Base-by-base conservation (phyloP, 129 eudicot species). In the sunflower (Helianthus annuus) region DNA sequence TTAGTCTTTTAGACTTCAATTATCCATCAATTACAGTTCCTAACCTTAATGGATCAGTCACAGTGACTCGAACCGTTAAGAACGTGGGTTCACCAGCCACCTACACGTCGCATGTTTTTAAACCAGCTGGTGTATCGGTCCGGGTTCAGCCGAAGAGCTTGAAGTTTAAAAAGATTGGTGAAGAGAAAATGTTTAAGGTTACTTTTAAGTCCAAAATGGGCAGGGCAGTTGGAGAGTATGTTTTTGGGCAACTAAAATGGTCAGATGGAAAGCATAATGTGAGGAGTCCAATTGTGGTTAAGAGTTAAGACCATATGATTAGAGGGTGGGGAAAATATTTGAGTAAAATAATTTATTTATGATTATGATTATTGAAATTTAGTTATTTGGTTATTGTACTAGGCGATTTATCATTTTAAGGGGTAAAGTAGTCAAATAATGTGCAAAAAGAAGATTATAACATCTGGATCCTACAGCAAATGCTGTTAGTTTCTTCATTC, bases 1-100 rank as follows among this genome's bases (percentile, higher is more conserved):
- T 76, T 60, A 78, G 75, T 56, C 89, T 91, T 34, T 9, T 66
- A 39, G 24, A 91, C 80, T 74, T 88, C 61, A 87, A 91, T 66
- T 88, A 87, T 71, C 97, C 97, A 10, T 86, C 97, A 7, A 83
- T 91, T 73, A 82, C 97, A 0, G 95, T 91, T 46, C 90, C 91
- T 12, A 76, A 69, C 56, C 95, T 91, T 57, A 82, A 88, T 0
- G 85, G 80, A 72, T 77, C 95, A 5, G 78, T 84, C 71, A 88
- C 84, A 2, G 89, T 90, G 85, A 78, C 78, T 13, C 72, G 97
- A 67, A 87, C 71, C 34, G 80, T 91, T 14, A 91, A 84, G 83
- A 88, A 91, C 32, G 95, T 91, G 5, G 97, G 97, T 22, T 53
- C 84, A 3, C 92, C 95, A 3, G 90, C 80, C 10, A 76, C 84